These are phyloP conservation scores for Codiaeum variegatum DNA, from an alignment of 441 rosid genomes.

Conservation along the genomic window DNA sequence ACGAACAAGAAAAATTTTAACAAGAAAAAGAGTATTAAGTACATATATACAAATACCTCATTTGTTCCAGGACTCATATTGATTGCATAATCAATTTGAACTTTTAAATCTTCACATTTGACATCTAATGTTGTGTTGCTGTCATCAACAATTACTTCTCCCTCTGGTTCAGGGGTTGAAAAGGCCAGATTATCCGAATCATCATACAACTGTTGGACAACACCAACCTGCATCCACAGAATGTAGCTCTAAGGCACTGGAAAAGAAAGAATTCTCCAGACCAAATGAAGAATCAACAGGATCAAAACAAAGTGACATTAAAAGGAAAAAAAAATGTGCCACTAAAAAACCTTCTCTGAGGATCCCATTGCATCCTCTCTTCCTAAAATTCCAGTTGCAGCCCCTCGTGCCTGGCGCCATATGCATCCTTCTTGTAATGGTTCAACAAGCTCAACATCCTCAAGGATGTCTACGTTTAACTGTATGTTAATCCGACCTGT, in stretches of 20 bases:
- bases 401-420: conserved; percentile 88
- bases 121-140: conserved; percentile 27
- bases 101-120: conserved; percentile 35
- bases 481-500: conserved; percentile 69
- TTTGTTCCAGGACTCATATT: conserved; percentile 83
- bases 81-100: conserved; percentile 53
- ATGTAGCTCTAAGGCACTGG: conserved; percentile 18
- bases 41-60: conserved; percentile 53
- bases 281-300: conserved; percentile 3
- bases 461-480: conserved; percentile 63
- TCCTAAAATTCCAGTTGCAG: conserved; percentile 49
- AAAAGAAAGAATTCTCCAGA: conserved; percentile 10
- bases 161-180: conserved; percentile 43
- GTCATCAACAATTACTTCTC: conserved; percentile 42
- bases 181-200: conserved; percentile 79
- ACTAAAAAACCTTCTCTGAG: conserved; percentile 54
- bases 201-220: conserved; percentile 85
- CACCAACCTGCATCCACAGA: conserved; percentile 61
- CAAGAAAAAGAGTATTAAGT: neutral
- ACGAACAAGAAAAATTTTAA: neutral
- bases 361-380: conserved; percentile 41
- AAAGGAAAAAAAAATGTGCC: neutral
- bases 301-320: conserved; percentile 1
- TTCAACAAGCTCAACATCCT: conserved; percentile 65
- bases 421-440: conserved; percentile 72